phyloP scores from a whole-genome alignment of 2,329 filamentous ascomycete genomes.

The Periconia sp. region DNA sequence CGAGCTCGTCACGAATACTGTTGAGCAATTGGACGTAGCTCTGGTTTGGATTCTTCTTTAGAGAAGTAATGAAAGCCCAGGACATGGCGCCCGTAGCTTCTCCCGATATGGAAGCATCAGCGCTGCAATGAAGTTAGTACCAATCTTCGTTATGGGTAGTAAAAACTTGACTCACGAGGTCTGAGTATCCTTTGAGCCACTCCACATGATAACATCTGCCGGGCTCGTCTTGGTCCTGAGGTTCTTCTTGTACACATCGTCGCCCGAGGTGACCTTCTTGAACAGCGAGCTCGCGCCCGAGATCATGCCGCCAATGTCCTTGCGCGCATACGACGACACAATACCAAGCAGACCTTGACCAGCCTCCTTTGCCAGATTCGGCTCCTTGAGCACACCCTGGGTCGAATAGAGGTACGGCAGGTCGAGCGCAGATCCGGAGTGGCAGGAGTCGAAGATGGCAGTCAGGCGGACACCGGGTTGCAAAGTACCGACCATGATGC shows the following conservation, averaged over 20 bases:
- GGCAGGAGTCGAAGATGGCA: slow-evolving; percentile 82
- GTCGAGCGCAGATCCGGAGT: slow-evolving; percentile 78
- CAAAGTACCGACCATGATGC: slow-evolving; percentile 78
- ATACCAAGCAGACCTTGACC: slow-evolving; percentile 73
- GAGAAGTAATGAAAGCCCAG: slow-evolving; percentile 89
- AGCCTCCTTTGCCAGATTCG: slow-evolving; percentile 80
- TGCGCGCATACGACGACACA: slow-evolving; percentile 79
- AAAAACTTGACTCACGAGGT: slow-evolving; percentile 87
- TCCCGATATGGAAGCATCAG: slow-evolving; percentile 85
- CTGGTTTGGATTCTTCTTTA: slow-evolving; percentile 93
- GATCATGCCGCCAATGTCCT: slow-evolving; percentile 83
- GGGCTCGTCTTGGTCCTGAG: slow-evolving; percentile 89
- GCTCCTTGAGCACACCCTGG: slow-evolving; percentile 80
- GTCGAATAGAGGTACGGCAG: slow-evolving; percentile 82
- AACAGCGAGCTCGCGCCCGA: slow-evolving; percentile 81
- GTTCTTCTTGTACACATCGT: slow-evolving; percentile 79
- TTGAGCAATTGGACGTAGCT: slow-evolving; percentile 96
- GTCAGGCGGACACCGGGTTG: slow-evolving; percentile 82
- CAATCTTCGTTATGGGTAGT: not conserved
- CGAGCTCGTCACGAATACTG: slow-evolving; percentile 88
- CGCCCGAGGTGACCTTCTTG: slow-evolving; percentile 83
- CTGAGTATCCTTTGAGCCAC: slow-evolving; percentile 92
- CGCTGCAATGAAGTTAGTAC: slow-evolving; percentile 57
- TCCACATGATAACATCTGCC: slow-evolving; percentile 98
- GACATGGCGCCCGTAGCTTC: slow-evolving; percentile 98